A percentile compares a stretch with the other conserved stretches of the same genome.
Evolutionary conservation across 2,329 filamentous ascomycete species (phyloP).

Genomic region (Escovopsis sp.): DNA sequence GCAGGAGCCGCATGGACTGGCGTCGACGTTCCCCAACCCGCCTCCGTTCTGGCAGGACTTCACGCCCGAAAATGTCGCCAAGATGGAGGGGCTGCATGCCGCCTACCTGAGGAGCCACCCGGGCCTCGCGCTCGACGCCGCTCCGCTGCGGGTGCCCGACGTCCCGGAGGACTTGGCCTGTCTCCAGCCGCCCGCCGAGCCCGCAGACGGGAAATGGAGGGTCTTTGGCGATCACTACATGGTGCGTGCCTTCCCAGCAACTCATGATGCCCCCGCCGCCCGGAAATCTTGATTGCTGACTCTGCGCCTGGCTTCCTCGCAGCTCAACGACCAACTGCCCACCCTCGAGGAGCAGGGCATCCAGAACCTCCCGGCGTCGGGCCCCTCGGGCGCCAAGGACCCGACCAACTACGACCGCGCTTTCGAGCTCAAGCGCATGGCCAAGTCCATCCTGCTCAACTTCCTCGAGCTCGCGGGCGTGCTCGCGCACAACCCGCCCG

Average conservation of each 20-base stretch:
- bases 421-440: constrained; percentile 58
- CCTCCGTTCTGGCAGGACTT: constrained; percentile 86
- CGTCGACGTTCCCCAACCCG: constrained; percentile 67
- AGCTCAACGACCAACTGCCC: constrained; percentile 47
- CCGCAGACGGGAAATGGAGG: constrained; percentile 53
- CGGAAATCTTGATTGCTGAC: neutral
- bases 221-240: constrained; percentile 57
- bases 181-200: constrained; percentile 69
- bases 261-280: too few species aligned
- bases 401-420: constrained; percentile 46
- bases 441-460: constrained; percentile 74
- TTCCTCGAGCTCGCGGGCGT: constrained; percentile 69
- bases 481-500: constrained; percentile 14
- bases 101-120: constrained; percentile 18
- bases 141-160: constrained; percentile 24
- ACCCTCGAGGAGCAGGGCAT: constrained; percentile 58
- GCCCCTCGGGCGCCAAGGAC: constrained; percentile 27
- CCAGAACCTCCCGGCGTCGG: constrained; percentile 42
- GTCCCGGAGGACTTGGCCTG: constrained; percentile 59
- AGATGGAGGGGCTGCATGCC: constrained; percentile 30
- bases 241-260: constrained; percentile 15
- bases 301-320: neutral
- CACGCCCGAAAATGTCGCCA: constrained; percentile 56
- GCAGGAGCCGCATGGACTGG: constrained; percentile 31
- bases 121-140: constrained; percentile 4